Conservation (phyloP, 768 basidiomycete species). For the Xerocomus potaroensis region DNA sequence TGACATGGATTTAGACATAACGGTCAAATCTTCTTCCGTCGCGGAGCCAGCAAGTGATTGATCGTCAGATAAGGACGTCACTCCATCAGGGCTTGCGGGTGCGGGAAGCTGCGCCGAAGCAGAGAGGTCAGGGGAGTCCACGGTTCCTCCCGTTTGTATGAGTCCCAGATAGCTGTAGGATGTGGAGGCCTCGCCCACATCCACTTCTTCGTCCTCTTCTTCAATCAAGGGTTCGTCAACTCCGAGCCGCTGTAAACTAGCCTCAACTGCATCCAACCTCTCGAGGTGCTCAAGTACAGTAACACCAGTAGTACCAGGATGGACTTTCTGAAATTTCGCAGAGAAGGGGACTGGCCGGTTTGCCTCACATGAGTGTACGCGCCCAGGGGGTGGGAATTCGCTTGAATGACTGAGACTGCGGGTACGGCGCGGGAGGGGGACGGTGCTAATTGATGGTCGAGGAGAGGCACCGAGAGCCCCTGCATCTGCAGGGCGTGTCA, state of each 20-base stretch:
- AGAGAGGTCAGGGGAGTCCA: constrained; percentile 12
- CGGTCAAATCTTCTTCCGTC: constrained; percentile 66
- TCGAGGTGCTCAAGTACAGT: constrained; percentile 83
- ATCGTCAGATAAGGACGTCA: constrained; percentile 55
- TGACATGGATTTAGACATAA: constrained; percentile 74
- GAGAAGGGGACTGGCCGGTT: constrained; percentile 79
- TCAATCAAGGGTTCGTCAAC: constrained; percentile 49
- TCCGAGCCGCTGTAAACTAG: constrained; percentile 70
- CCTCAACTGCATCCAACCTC: constrained; percentile 77
- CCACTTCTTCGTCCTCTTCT: constrained; percentile 53
- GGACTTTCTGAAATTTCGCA: constrained; percentile 77
- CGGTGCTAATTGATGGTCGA: constrained; percentile 54
- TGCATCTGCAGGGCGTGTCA: constrained; percentile 27
- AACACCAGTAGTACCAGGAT: constrained; percentile 84
- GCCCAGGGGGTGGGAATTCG: constrained; percentile 73
- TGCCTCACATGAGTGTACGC: constrained; percentile 57
- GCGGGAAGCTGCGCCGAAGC: constrained; percentile 48
- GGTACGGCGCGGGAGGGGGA: constrained; percentile 49
- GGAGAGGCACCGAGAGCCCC: constrained; percentile 47
- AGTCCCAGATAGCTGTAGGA: constrained; percentile 13
- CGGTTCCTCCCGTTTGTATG: constrained; percentile 30
- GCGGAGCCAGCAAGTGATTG: constrained; percentile 51
- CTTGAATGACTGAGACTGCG: constrained; percentile 58
- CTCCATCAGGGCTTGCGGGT: constrained; percentile 48
- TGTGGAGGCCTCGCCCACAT: constrained; percentile 53